phyloP scores from a whole-genome alignment of 2,329 filamentous ascomycete genomes.

The Cercospora sp. region DNA sequence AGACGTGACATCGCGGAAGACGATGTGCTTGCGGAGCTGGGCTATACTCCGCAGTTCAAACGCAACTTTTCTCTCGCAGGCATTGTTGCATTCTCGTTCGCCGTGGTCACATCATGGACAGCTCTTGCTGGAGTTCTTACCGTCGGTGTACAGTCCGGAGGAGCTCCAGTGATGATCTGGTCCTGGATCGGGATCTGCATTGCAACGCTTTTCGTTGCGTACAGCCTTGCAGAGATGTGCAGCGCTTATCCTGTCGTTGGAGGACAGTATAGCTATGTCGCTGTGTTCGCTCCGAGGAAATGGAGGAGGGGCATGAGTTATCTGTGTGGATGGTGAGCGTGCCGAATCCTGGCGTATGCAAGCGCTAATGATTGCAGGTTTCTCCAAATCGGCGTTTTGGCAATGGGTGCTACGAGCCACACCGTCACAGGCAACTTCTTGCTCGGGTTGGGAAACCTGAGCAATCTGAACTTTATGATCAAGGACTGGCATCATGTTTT shows the following conservation, averaged over 20 bases:
- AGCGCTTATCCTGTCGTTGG: slow-evolving; percentile 58
- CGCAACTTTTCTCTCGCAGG: slow-evolving; percentile 57
- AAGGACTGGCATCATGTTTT: slow-evolving; percentile 59
- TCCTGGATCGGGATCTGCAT: slow-evolving; percentile 57
- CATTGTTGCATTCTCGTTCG: slow-evolving; percentile 62
- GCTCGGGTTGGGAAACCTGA: slow-evolving; percentile 56
- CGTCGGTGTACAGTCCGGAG: slow-evolving; percentile 56
- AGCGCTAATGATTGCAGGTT: slow-evolving; percentile 5
- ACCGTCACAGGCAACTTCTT: slow-evolving; percentile 55
- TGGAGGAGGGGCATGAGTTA: slow-evolving; percentile 34
- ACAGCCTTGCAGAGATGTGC: slow-evolving; percentile 62
- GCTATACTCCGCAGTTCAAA: slow-evolving; percentile 56
- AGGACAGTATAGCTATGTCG: slow-evolving; percentile 61
- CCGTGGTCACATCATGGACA: slow-evolving; percentile 60
- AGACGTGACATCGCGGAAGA: slow-evolving; percentile 34
- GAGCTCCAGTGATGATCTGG: slow-evolving; percentile 61
- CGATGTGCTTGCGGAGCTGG: slow-evolving; percentile 43
- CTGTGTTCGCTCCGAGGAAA: slow-evolving; percentile 54
- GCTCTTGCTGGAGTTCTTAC: slow-evolving; percentile 58
- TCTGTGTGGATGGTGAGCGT: slow-evolving; percentile 45
- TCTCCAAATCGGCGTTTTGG: slow-evolving; percentile 31
- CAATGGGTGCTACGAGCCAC: slow-evolving; percentile 42
- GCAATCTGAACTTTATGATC: slow-evolving; percentile 53
- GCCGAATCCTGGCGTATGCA: too few species aligned
- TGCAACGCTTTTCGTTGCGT: slow-evolving; percentile 55